Percentiles rank a stretch among this genome's conserved stretches.
These are phyloP conservation scores for Yamadazyma phyllophila DNA, from an alignment of 805 yeast species.

Conservation along the genomic window DNA sequence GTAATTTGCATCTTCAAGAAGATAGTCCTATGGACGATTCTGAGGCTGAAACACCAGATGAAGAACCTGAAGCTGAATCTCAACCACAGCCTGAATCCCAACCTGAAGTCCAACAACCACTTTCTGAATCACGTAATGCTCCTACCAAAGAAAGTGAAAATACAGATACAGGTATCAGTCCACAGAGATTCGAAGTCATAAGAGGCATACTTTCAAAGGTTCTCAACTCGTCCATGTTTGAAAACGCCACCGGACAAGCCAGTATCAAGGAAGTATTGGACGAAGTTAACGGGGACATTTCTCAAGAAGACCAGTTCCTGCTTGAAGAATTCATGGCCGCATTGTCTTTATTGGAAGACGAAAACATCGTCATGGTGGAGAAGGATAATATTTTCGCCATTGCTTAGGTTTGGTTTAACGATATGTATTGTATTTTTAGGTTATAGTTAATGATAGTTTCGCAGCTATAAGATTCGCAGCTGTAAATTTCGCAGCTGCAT, in stretches of 20 bases:
- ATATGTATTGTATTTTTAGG: constrained; percentile 2
- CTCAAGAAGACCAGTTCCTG: constrained; percentile 39
- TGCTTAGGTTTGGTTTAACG: constrained; percentile 10
- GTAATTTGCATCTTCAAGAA: constrained; percentile 27
- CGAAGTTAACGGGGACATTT: constrained; percentile 32
- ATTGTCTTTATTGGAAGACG: constrained; percentile 31
- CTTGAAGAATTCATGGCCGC: constrained; percentile 30
- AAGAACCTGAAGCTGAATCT: background rate
- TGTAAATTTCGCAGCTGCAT: background rate
- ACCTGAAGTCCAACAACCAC: constrained; percentile 18
- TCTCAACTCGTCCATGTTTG: constrained; percentile 31
- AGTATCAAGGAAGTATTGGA: constrained; percentile 30
- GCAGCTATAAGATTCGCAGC: no score
- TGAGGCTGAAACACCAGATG: constrained; percentile 13
- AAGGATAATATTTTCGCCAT: constrained; percentile 41
- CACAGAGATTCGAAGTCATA: constrained; percentile 31
- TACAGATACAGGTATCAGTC: constrained; percentile 25
- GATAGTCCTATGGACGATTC: constrained; percentile 16
- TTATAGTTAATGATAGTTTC: background rate
- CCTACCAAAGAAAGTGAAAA: constrained; percentile 1
- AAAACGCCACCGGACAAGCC: constrained; percentile 31
- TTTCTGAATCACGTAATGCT: constrained; percentile 20
- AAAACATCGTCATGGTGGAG: constrained; percentile 35
- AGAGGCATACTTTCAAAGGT: constrained; percentile 30
- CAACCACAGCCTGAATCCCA: background rate